Evolutionary conservation across 495 filamentous ascomycete genomes (phyloP).

Genomic region (Tuber brumale): DNA sequence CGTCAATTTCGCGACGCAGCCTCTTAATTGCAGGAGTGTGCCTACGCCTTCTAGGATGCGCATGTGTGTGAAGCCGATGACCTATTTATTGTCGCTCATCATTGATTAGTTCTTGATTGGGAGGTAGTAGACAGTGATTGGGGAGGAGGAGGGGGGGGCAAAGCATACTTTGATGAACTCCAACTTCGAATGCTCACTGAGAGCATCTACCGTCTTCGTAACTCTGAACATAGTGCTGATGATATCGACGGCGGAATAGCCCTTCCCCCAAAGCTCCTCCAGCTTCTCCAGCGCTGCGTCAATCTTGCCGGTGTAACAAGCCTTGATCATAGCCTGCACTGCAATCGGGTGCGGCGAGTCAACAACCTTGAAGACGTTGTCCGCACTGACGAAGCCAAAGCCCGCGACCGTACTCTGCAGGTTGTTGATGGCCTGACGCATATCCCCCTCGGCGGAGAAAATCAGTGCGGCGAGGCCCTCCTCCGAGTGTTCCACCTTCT

Average conservation of each 20-base stretch:
- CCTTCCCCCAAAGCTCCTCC: slow-evolving; percentile 87
- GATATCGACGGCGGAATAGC: slow-evolving; percentile 94
- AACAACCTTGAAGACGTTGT: slow-evolving; percentile 97
- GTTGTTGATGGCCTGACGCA: slow-evolving; percentile 99
- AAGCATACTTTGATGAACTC: slow-evolving; percentile 68
- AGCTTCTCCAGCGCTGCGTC: slow-evolving; percentile 79
- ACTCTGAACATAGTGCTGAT: slow-evolving; percentile 99
- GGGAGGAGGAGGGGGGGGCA: too few relatives aligned
- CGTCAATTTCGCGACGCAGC: slow-evolving; percentile 80
- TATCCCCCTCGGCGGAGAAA: slow-evolving; percentile 96
- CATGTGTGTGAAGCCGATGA: slow-evolving; percentile 99
- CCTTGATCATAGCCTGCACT: slow-evolving; percentile 96
- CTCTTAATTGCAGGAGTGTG: slow-evolving; percentile 85
- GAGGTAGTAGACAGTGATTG: too few relatives aligned
- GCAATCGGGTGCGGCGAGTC: slow-evolving; percentile 96
- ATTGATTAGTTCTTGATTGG: not conserved
- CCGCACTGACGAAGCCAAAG: slow-evolving; percentile 92
- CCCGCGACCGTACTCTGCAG: slow-evolving; percentile 91
- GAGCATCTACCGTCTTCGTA: slow-evolving; percentile 81
- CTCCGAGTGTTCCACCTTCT: slow-evolving; percentile 78
- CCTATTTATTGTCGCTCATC: slow-evolving; percentile 43
- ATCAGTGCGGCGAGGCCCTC: slow-evolving; percentile 93
- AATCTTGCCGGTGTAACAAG: slow-evolving; percentile 84
- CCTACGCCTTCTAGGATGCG: slow-evolving; percentile 94
- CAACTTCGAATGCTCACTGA: slow-evolving; percentile 88